A percentile compares a stretch with the other conserved stretches of the same genome.
These are phyloP conservation scores for Apiosordaria backusii DNA, from an alignment of 495 filamentous ascomycete species.

Conservation along the genomic window DNA sequence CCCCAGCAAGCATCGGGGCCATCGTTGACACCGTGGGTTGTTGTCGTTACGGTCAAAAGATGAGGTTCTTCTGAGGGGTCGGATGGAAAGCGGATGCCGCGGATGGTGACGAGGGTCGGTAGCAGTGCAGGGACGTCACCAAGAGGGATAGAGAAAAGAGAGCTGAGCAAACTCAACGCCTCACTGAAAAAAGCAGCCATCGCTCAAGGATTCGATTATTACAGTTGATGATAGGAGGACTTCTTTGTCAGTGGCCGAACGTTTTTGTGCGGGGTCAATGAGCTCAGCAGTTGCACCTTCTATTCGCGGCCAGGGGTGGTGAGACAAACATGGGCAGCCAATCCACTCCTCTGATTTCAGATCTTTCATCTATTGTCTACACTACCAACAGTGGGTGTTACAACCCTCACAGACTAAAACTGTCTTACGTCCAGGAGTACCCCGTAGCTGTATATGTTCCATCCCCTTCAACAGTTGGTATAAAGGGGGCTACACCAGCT, in stretches of 20 bases:
- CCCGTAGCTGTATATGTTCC: too few species aligned
- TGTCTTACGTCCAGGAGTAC: too few species aligned
- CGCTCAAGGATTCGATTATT: neutral
- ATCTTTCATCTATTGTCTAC: too few species aligned
- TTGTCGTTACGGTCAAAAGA: neutral
- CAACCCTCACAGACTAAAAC: too few species aligned
- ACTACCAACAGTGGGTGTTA: too few species aligned
- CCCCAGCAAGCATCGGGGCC: constrained; percentile 2
- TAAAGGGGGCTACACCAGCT: too few species aligned
- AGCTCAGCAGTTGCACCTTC: neutral
- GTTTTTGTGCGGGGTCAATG: neutral
- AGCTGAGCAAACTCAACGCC: neutral
- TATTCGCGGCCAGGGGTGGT: neutral
- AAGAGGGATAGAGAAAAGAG: neutral
- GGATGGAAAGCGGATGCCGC: neutral
- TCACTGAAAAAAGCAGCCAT: neutral
- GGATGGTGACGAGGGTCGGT: neutral
- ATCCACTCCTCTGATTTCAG: too few species aligned
- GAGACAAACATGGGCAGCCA: neutral
- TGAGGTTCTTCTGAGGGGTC: neutral
- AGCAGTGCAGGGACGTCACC: neutral
- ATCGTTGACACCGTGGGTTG: neutral
- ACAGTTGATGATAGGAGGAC: too few species aligned
- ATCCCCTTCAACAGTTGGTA: too few species aligned
- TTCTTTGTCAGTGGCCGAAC: too few species aligned